Base-by-base conservation (phyloP, 1,284 basidiomycete genomes). In the Austroboletus rostrupii region DNA sequence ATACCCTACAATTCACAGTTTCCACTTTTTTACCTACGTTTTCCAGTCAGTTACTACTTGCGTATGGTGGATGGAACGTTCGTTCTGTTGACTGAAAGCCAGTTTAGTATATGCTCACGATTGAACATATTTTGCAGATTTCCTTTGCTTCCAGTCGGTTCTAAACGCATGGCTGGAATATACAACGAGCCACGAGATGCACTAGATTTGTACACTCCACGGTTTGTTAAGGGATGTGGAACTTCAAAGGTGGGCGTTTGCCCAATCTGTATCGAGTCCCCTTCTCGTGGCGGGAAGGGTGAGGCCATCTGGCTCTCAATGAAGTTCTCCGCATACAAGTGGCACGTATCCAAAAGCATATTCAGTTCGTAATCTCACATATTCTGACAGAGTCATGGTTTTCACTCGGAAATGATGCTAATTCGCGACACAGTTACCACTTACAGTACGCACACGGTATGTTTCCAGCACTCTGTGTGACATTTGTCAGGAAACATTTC, bases 271-370 rank as follows among this genome's bases (percentile, higher is more conserved):
- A 67, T 80, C 39, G 88, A 91, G 66, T 62, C 71, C 29, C 64
- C 62, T 8, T 70, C 69, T 37, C 75, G 87, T 12, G 87, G 87
- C 1, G 87, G 89, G 0, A 77, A 78, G 52, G 79, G 79, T 8
- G 78, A 76, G 58, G 72, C 74, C 33, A 57, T 84, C 29, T 90
- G 89, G 86, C 67, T 90, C 20, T 78, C 80, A 1, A 90, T 83
- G 79, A 90, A 90, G 61, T 83, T 86, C 59, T 87, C 83, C 20
- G 87, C 87, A 21, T 90, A 83, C 71, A 90, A 89, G 87, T 90
- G 70, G 83, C 81, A 57, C 29, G 70, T 64, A 21, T 49, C 19
- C 16, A 31, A 40, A 14, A 17, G 35, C n/a, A 26, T 40, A 31
- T 32, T 23, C 13, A 42, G 40, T 43, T 53, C 42, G 17, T 35